Evolutionary conservation across 441 rosid species (phyloP).

Genomic region (Bocquillonia castaneifolia): DNA sequence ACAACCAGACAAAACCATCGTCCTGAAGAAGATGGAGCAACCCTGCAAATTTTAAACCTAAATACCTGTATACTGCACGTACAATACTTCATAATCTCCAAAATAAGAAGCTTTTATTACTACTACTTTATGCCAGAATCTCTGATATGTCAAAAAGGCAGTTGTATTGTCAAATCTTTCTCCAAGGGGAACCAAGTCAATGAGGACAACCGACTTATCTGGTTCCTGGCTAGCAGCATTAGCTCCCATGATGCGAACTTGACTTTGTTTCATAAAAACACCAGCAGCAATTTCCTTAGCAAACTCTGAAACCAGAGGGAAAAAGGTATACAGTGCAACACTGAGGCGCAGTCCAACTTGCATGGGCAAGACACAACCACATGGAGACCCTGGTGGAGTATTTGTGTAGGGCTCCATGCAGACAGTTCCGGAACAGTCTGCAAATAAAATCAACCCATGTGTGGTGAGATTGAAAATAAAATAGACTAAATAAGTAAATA

Average conservation of each 20-base stretch:
- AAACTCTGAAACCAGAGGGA: conserved; percentile 86
- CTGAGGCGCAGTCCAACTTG: conserved; percentile 75
- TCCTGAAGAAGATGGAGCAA: neutral
- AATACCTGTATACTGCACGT: conserved; percentile 75
- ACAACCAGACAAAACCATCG: neutral
- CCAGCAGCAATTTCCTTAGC: conserved; percentile 77
- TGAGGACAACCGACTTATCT: conserved; percentile 70
- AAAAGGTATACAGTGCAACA: conserved; percentile 84
- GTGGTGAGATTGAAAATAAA: conserved; percentile 8
- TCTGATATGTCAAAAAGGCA: conserved; percentile 66
- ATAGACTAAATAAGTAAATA: conserved; percentile 12
- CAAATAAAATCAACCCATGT: conserved; percentile 22
- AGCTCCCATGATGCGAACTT: conserved; percentile 92
- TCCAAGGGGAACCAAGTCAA: conserved; percentile 82
- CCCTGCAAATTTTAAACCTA: neutral
- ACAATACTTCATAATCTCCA: conserved; percentile 73
- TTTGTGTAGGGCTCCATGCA: conserved; percentile 82
- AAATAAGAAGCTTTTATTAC: conserved; percentile 54
- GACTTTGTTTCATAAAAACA: conserved; percentile 90
- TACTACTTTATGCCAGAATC: conserved; percentile 82
- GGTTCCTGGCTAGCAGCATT: conserved; percentile 81
- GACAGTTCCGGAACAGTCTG: conserved; percentile 71
- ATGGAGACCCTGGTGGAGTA: conserved; percentile 93
- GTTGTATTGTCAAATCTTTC: conserved; percentile 67
- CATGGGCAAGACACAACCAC: conserved; percentile 93